Evolutionary conservation across 192 early-diverging fungal species (phyloP), one percentile per base, ranked within the genome.

Genomic region (Helicostylum pulchrum): DNA sequence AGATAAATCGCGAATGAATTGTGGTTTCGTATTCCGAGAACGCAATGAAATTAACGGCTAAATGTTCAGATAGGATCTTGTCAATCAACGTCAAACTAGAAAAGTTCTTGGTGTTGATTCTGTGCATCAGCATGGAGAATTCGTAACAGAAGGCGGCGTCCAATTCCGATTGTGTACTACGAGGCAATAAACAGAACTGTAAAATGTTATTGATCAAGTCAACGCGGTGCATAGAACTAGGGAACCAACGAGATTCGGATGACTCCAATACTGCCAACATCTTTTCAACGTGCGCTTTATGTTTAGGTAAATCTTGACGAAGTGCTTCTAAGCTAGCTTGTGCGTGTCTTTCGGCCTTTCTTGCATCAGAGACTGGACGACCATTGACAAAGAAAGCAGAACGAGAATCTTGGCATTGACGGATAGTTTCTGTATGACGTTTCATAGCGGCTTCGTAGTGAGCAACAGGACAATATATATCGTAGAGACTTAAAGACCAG

Each of bases 121-220:
- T 71, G 51, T 94, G 93, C 82, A 93, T 83, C 32, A 83, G 42
- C 34, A 81, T 70, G 21, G 92, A 77, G 66, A 92, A 91, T 64
- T 88, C 83, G 7, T 90, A 88, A 32, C 85, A 87, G 68, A 78
- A 95, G 1, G 86, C 66, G 0, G 93, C 91, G 69, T 95, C 92
- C 2, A 79, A 64, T 8, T 78, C 74, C 2, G 89, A 91, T 2
- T 85, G 74, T 7, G 84, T 45, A 46, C 83, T 74, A 30, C 93
- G 78, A 19, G 92, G 92, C 31, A 80, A 78, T 23, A 94, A 64
- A 64, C 92, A 93, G 66, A 85, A 78, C 57, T 94, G 90, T 12
- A 91, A 77, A 4, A 89, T 67, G 14, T 72, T 67, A 0, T 62
- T 65, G 32, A 80, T 74, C 7, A 83, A 64, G 1, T 78, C 75